Conservation (phyloP, 2,329 filamentous ascomycete species). For the Microdochium nivale region DNA sequence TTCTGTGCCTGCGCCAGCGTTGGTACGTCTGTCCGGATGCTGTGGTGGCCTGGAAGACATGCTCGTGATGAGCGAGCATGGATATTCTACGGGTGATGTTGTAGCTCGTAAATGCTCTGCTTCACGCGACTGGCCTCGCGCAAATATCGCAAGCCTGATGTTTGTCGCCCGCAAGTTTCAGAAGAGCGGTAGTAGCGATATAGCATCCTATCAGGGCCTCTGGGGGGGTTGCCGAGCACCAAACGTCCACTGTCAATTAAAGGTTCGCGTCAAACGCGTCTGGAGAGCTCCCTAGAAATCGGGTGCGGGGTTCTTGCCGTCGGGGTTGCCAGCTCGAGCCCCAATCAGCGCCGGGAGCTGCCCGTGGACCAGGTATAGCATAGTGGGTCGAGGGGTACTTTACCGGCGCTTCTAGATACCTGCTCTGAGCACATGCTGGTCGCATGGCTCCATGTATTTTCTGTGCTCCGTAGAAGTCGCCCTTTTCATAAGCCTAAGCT, state of each 20-base stretch:
- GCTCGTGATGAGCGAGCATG: constrained; percentile 6
- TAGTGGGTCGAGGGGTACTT: too few species aligned
- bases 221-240: neutral
- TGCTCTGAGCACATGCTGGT: too few species aligned
- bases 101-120: neutral
- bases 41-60: constrained; percentile 29
- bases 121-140: neutral
- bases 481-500: neutral
- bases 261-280: neutral
- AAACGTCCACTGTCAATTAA: neutral
- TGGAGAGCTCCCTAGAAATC: neutral
- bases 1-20: constrained; percentile 24
- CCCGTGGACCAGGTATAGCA: too few species aligned
- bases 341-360: neutral
- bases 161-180: neutral
- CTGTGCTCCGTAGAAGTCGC: neutral
- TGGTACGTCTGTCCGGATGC: constrained; percentile 30
- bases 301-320: neutral
- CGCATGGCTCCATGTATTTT: neutral
- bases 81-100: neutral
- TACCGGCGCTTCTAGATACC: too few species aligned
- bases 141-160: neutral
- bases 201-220: neutral
- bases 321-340: neutral
- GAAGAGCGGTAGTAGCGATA: neutral